Evolutionary conservation across 2,329 filamentous ascomycete species (phyloP).

Genomic region (Metarhizium sp.): DNA sequence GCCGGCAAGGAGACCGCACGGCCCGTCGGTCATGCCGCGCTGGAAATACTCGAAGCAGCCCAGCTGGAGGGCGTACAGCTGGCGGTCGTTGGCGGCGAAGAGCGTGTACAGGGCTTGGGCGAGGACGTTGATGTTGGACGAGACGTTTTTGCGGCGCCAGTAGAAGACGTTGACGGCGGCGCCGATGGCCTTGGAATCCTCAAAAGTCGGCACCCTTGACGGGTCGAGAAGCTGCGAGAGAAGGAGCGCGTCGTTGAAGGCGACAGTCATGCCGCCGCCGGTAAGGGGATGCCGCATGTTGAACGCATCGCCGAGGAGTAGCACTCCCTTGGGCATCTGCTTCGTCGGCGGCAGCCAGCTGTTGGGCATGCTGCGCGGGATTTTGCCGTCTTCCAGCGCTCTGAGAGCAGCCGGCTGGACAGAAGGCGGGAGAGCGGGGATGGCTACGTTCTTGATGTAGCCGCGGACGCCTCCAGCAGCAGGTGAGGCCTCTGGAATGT

Average conservation of each 20-base stretch:
- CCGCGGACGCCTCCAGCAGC: conserved; percentile 74
- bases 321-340: conserved; percentile 51
- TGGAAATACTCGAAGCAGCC: conserved; percentile 94
- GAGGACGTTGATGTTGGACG: conserved; percentile 93
- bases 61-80: conserved; percentile 70
- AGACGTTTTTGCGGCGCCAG: conserved; percentile 75
- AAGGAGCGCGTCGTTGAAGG: conserved; percentile 82
- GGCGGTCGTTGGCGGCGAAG: conserved; percentile 74
- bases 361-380: conserved; percentile 86
- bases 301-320: conserved; percentile 86
- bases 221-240: conserved; percentile 68
- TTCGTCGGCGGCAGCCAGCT: conserved; percentile 74
- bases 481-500: conserved; percentile 62
- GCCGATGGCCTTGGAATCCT: conserved; percentile 56
- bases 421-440: conserved; percentile 64
- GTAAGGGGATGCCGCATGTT: conserved; percentile 99
- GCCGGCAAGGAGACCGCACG: conserved; percentile 72
- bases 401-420: conserved; percentile 65
- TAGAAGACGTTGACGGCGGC: conserved; percentile 68
- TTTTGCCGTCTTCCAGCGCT: conserved; percentile 68
- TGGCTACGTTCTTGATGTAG: conserved; percentile 70
- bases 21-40: conserved; percentile 64
- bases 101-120: conserved; percentile 86
- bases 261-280: conserved; percentile 96
- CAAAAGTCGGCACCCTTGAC: conserved; percentile 55